Evolutionary conservation across 225 moss, liverwort and hornwort species (phyloP), one percentile per base, ranked within the genome.

Genomic region (Straminergon stramineum): DNA sequence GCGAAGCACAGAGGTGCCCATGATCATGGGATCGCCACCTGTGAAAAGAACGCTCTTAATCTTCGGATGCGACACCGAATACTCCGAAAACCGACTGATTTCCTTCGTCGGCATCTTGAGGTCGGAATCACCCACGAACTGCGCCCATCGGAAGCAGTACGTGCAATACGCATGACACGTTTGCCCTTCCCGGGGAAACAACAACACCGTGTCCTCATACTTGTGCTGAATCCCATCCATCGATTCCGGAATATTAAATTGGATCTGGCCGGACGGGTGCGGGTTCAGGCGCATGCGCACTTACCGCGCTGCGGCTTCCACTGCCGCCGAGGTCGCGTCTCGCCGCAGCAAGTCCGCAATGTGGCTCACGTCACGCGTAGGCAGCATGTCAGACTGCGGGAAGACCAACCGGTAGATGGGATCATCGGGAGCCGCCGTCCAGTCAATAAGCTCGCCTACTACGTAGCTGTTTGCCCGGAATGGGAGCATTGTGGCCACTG

Each of bases 391-490:
- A 32, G 82, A 39, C 52, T 89, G 84, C 39, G 84, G 89, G 56
- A 89, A 89, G 9, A 89, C 89, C 75, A 89, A 39, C 32, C 66
- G 74, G 77, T 89, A 84, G 65, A 84, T 89, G 83, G 84, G 89
- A 31, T 89, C 89, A 45, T 75, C 63, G 8, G 55, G 84, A 51
- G 65, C 66, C 31, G 65, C 55, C 17, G 66, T 65, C 84, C 84
- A 89, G 66, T 89, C 89, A 62, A 89, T 84, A 28, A 89, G 76
- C 83, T 89, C 77, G 51, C 84, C 89, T 5, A 89, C 24, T 2
- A 89, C 76, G 3, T 89, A 89, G 77, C 41, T 89, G 65, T 89
- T 89, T 11, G 76, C 8, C 2, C 84, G 84, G 26, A 84, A 84
- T 10, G 89, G 89, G 30, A 84, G 89, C 75, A 89, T 84, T 28